phyloP scores from a whole-genome alignment of 2,329 filamentous ascomycete species.

The Westerdykella aurantiaca region DNA sequence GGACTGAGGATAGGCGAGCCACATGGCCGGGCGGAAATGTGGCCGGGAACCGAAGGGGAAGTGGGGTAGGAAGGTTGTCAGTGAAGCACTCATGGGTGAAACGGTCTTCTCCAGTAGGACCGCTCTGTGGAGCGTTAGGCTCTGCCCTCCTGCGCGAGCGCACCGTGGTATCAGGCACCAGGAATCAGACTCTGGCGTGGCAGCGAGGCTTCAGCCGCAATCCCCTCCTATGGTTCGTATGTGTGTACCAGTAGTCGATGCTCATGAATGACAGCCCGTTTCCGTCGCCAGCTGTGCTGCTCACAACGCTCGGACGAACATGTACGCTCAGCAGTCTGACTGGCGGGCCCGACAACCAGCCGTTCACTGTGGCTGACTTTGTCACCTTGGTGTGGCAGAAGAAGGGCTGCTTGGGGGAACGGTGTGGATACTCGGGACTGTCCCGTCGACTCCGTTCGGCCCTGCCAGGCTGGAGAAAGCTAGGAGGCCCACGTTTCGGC shows the following conservation, averaged over 20 bases:
- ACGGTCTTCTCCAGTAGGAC: conserved; percentile 23
- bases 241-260: conserved; percentile 26
- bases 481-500: conserved; percentile 18
- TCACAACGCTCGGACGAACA: conserved; percentile 17
- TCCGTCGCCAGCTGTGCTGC: conserved; percentile 29
- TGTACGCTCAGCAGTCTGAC: conserved; percentile 23
- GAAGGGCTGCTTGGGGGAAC: conserved; percentile 5
- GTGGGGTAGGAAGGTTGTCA: conserved; percentile 16
- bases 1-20: conserved; percentile 58
- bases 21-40: conserved; percentile 13
- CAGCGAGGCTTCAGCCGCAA: conserved; percentile 26
- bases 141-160: conserved; percentile 30
- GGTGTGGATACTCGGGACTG: too few relatives aligned
- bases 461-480: conserved; percentile 9
- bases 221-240: conserved; percentile 23
- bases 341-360: conserved; percentile 30
- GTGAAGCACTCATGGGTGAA: conserved; percentile 21
- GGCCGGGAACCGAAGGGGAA: conserved; percentile 22
- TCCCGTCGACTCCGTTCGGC: too few relatives aligned
- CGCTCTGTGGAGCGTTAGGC: conserved; percentile 29
- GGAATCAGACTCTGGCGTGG: conserved; percentile 10
- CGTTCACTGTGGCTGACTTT: conserved; percentile 32
- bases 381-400: conserved; percentile 16
- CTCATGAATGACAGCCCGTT: conserved; percentile 26
- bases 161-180: conserved; percentile 22